phyloP scores from a whole-genome alignment of 108 stramenopile species.

The Skeletonema tropicum region DNA sequence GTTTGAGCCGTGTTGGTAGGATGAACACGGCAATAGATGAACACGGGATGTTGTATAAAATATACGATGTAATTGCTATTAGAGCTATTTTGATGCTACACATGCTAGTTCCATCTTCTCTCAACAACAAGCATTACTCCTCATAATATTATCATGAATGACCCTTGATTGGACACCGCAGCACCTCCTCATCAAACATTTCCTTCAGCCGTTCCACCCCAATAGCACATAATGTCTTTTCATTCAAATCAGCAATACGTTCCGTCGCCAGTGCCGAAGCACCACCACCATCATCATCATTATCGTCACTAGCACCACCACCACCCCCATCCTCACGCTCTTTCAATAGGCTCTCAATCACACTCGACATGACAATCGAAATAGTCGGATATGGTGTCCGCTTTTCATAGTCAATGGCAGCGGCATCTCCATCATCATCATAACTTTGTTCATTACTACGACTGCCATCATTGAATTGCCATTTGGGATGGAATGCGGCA shows the following conservation, averaged over 20 bases:
- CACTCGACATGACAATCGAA: conserved; percentile 64
- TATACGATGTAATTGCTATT: neutral
- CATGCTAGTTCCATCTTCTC: neutral
- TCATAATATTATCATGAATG: neutral
- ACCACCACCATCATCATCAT: neutral
- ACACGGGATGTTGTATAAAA: neutral
- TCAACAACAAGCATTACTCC: neutral
- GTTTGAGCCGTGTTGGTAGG: neutral
- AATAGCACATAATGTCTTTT: conserved; percentile 44
- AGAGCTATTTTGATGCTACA: neutral
- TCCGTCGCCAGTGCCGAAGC: conserved; percentile 57
- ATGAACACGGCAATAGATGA: neutral
- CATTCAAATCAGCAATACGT: conserved; percentile 64
- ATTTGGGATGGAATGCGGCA: conserved; percentile 80
- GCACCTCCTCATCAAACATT: conserved; percentile 37
- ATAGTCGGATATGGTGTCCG: conserved; percentile 72
- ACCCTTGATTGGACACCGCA: conserved; percentile 9
- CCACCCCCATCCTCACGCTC: neutral
- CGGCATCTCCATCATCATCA: conserved; percentile 24
- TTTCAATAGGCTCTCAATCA: conserved; percentile 53
- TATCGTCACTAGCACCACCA: conserved; percentile 6
- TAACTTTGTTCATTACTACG: neutral
- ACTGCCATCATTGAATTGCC: conserved; percentile 52
- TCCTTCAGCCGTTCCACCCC: conserved; percentile 41
- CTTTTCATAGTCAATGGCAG: conserved; percentile 67